Evolutionary conservation across 2,329 filamentous ascomycete genomes (phyloP), one percentile per base, ranked within the genome.

Genomic region (Malbranchea zuffiana): DNA sequence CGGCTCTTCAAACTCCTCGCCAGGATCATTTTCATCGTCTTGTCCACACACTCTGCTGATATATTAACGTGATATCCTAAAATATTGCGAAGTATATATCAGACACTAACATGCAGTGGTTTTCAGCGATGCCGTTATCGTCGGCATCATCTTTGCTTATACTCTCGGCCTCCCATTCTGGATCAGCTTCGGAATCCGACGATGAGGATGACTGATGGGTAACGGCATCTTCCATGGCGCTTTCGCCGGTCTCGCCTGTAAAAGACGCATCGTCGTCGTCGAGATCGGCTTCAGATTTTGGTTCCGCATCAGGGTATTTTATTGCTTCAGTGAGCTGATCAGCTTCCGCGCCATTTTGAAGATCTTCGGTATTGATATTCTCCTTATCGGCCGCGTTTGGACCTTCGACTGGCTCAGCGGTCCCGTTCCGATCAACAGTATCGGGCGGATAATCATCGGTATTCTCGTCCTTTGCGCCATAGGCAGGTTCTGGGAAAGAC

Each of bases 1-100:
- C 56, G 80, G 85, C 41, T 79, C 69, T 57, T 90, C 85, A 50
- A 80, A 90, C 46, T 87, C 82, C 47, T 83, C 81, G 45, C 74
- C 78, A 1, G 83, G 82, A 49, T 88, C 84, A 45, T 88, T 71
- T 37, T 90, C 82, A 61, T 92, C 84, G 46, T 82, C 78, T 55
- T 84, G 72, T 39, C 78, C 77, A 62, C 87, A 95, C 52, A 88
- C 92, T 46, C 85, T 81, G n/a, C n/a, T n/a, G 62, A 59, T 68
- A 36, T 34, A 8, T 15, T 6, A 19, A 19, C 23, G 32, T 19
- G 34, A 31, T 17, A 33, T 18, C 16, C 6, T n/a, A 3, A 5
- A n/a, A 23, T 29, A 25, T 28, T 6, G 3, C 7, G 18, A 8
- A 11, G 23, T 17, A 29, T 11, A 24, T 15, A 33, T 17, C 16